Conservation (phyloP, 352 stramenopile species). For the Globisporangium recalcitrans region DNA sequence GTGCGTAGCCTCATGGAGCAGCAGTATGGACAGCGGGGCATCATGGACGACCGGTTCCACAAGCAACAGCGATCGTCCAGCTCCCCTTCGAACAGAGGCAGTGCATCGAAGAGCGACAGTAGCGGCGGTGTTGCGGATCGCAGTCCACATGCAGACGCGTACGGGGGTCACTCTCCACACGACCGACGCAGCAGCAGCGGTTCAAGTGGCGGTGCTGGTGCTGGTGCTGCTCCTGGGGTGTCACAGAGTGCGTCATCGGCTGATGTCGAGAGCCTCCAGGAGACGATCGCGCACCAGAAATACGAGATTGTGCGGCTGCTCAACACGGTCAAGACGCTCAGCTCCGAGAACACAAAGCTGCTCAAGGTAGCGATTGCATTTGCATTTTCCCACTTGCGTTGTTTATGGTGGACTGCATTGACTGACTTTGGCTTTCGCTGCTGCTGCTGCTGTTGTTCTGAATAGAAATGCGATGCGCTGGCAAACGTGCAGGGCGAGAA, state of each 20-base stretch:
- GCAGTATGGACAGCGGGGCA: constrained; percentile 46
- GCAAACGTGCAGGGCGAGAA: constrained; percentile 74
- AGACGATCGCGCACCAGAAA: constrained; percentile 67
- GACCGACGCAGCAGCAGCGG: constrained; percentile 2
- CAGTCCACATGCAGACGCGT: neutral
- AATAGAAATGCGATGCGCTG: constrained; percentile 72
- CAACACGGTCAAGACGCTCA: constrained; percentile 83
- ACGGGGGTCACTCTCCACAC: neutral
- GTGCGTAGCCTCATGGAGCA: constrained; percentile 70
- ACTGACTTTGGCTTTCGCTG: neutral
- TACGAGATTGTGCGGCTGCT: constrained; percentile 76
- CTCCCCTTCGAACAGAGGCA: constrained; percentile 4
- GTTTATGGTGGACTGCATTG: neutral
- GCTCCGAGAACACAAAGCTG: constrained; percentile 77
- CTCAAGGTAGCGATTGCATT: constrained; percentile 80
- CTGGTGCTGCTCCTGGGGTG: neutral
- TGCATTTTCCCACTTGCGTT: too few species aligned
- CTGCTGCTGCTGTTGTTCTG: neutral
- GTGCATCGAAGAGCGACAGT: neutral
- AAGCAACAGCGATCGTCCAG: constrained; percentile 19
- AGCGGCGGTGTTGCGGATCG: neutral
- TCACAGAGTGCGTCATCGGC: neutral
- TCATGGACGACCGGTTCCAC: constrained; percentile 28
- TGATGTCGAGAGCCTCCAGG: constrained; percentile 44
- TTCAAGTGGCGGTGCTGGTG: neutral